Base-by-base conservation (phyloP, 768 basidiomycete species). In the Austroboletus festivus region DNA sequence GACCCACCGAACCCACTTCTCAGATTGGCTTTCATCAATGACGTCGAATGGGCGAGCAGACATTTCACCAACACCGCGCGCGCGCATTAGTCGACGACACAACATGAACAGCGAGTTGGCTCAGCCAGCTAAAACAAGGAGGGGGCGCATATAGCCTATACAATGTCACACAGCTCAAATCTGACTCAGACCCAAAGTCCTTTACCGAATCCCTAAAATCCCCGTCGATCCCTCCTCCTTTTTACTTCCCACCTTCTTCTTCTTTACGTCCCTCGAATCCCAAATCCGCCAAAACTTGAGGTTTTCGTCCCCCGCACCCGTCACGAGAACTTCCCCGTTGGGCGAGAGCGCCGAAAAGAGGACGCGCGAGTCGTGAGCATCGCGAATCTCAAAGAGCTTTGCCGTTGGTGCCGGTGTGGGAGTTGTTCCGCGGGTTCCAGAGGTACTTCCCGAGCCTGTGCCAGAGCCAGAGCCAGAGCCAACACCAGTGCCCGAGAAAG, bases 221-320 rank as follows among this genome's bases (percentile, higher is more conserved):
- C 70, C 71, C 37, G 46, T 59, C 19, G 59, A 40, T 22, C 53
- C 48, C 51, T 63, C 68, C 35, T 73, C 71, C 37, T 74, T 74
- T 50, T 64, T 56, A 28, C 56, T 56, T n/a, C 54, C 43, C n/a
- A 38, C 50, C 28, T 51, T 52, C 58, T 67, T 66, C 49, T 60
- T 61, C 33, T 68, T 66, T 3, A 34, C 31, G 54, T 69, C 71
- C 9, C 71, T 74, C 35, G 76, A 67, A 42, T 89, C 88, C 89
- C 89, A 90, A 33, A 91, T 77, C 50, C 83, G 81, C 93, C 93
- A 95, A 70, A 95, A 95, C 74, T 97, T 98, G 59, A 98, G 73
- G 61, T 94, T 94, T 74, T 98, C 95, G 61, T 98, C 96, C 0
- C 88, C 88, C 1, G 91, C 92, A 8, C 89, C 92, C 0, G 95